Evolutionary conservation across 2,329 filamentous ascomycete genomes (phyloP), one percentile per base, ranked within the genome.

Genomic region (Penicillium corylophilum): DNA sequence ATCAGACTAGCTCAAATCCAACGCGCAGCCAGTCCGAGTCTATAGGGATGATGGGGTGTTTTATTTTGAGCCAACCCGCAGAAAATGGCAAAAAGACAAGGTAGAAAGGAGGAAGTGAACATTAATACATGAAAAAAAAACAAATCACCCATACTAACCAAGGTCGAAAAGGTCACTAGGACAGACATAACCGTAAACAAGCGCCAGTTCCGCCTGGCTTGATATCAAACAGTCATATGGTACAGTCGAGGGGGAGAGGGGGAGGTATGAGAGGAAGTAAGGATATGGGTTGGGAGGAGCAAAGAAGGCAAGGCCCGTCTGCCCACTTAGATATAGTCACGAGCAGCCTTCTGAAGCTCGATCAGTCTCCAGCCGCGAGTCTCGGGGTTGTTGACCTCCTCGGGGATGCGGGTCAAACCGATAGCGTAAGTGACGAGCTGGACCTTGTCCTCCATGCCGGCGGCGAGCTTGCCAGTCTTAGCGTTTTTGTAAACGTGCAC

Each of bases 361-460:
- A 99, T 97, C 72, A 99, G 79, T 66, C 93, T 87, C 94, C 94
- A 99, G 28, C 94, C 94, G 68, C 92, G 83, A 10, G 94, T 99
- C 77, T 99, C 94, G 2, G 91, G 89, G 73, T 99, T 97, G 79
- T 87, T 93, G 62, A 97, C 93, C 63, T 99, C 94, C 70, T 99
- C 94, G 2, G 94, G 87, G 54, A 95, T 85, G 60, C 94, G 82
- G 3, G 94, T 99, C 54, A 99, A 88, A 64, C 94, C 94, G 63
- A 99, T 97, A 57, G 93, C 94, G 68, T 99, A 99, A 2, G 94
- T 97, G 61, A 99, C 94, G 62, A 96, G 86, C 75, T 99, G 94
- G 22, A 99, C 94, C 77, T 92, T 95, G 75, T 99, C 94, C 74
- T 99, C 94, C 91, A 96, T 97, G 39, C 94, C 94, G 12, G 93